These are phyloP conservation scores for Phytophthora pini DNA, from an alignment of 352 stramenopile species.

Conservation along the genomic window DNA sequence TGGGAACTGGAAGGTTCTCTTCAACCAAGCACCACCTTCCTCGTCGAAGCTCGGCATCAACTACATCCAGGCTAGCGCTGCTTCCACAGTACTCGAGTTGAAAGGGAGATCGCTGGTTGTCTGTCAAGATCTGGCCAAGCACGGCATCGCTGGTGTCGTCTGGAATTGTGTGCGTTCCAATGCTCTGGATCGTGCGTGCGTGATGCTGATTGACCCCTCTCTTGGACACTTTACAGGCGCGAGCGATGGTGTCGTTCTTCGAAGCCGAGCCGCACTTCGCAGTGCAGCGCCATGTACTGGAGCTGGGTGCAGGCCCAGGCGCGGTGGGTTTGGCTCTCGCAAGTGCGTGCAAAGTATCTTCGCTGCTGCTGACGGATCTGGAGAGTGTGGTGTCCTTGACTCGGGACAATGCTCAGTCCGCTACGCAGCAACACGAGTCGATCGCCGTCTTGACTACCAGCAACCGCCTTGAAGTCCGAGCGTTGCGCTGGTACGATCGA, in stretches of 20 bases:
- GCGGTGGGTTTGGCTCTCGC: constrained; percentile 57
- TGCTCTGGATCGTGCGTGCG: constrained; percentile 5
- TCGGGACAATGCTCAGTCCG: constrained; percentile 36
- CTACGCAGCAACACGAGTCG: constrained; percentile 24
- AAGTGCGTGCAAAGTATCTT: constrained; percentile 18
- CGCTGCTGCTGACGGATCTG: constrained; percentile 68
- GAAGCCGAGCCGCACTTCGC: constrained; percentile 38
- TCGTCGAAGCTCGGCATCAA: constrained; percentile 53
- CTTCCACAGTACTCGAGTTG: constrained; percentile 37
- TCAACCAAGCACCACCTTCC: constrained; percentile 2
- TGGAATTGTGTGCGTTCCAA: constrained; percentile 69
- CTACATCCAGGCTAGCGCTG: constrained; percentile 62
- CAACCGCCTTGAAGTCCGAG: constrained; percentile 28
- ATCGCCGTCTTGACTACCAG: constrained; percentile 33
- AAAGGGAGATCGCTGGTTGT: constrained; percentile 27
- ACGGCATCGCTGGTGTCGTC: constrained; percentile 73
- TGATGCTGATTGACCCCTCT: constrained; percentile 15
- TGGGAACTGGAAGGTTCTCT: constrained; percentile 46
- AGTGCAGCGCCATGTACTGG: constrained; percentile 43
- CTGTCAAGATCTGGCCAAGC: constrained; percentile 48
- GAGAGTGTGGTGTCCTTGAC: constrained; percentile 53
- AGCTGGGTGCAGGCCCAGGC: constrained; percentile 65
- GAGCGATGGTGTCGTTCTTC: constrained; percentile 53
- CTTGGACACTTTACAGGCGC: constrained; percentile 38
- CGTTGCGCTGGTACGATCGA: constrained; percentile 51